Evolutionary conservation across 2,329 filamentous ascomycete species (phyloP).

Genomic region (Neonectria ditissima): DNA sequence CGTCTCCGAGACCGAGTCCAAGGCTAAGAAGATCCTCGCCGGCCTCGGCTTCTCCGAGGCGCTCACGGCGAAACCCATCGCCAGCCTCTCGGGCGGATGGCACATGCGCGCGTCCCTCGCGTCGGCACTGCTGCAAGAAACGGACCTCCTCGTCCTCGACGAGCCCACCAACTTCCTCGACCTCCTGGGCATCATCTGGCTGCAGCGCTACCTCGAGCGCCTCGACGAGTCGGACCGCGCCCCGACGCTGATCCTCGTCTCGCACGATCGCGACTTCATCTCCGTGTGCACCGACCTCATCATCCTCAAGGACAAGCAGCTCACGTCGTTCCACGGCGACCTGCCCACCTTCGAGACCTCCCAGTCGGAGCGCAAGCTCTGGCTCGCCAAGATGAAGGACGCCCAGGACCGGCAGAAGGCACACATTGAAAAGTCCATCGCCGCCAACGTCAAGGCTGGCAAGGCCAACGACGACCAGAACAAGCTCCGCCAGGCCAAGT

Average conservation of each 20-base stretch:
- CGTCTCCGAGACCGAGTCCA: slow-evolving; percentile 72
- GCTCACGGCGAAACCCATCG: slow-evolving; percentile 69
- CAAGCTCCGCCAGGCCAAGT: slow-evolving; percentile 87
- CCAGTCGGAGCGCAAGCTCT: slow-evolving; percentile 73
- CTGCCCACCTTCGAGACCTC: slow-evolving; percentile 78
- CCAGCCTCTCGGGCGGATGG: slow-evolving; percentile 82
- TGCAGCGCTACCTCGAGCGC: slow-evolving; percentile 77
- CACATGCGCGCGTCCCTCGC: slow-evolving; percentile 77
- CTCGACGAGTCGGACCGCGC: slow-evolving; percentile 64
- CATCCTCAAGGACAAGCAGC: slow-evolving; percentile 76
- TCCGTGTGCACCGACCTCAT: slow-evolving; percentile 82
- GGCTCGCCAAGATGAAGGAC: slow-evolving; percentile 81
- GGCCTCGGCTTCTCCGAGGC: slow-evolving; percentile 79
- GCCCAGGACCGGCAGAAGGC: slow-evolving; percentile 84
- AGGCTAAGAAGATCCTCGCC: slow-evolving; percentile 73
- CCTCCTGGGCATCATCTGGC: slow-evolving; percentile 85
- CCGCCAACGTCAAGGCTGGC: slow-evolving; percentile 79
- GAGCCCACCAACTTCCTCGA: slow-evolving; percentile 92
- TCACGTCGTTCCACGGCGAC: slow-evolving; percentile 82
- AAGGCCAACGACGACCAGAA: slow-evolving; percentile 85
- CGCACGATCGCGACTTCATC: slow-evolving; percentile 86
- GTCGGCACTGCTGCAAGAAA: slow-evolving; percentile 74
- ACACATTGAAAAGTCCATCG: slow-evolving; percentile 83
- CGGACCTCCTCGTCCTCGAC: slow-evolving; percentile 84
- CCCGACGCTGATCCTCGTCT: slow-evolving; percentile 81